Base-by-base conservation (phyloP, 306 rosid species). In the Trifolium dubium region DNA sequence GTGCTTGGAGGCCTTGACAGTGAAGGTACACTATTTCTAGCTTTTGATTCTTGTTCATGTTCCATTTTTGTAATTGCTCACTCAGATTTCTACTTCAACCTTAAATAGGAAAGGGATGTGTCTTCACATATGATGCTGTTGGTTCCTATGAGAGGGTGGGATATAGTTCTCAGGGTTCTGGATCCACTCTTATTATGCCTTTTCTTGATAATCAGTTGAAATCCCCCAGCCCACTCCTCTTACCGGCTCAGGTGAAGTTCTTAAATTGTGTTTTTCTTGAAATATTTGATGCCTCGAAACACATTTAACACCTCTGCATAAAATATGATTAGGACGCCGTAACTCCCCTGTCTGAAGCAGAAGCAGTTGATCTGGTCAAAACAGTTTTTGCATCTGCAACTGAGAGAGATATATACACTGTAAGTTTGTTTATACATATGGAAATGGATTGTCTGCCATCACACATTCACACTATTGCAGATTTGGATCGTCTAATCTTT, bases 111-210 rank as follows among this genome's bases (percentile, higher is more conserved):
- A 94, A 92, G 93, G 99, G 99, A 70, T 94, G 99, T 64, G 99
- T 94, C 78, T 94, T 87, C 88, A 94, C 99, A 53, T 94, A 94
- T 65, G 99, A 94, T 82, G 99, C 98, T 83, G 99, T 94, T 82
- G 99, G 99, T 73, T 94, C 99, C 76, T 94, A 94, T 18, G 99
- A 94, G 91, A 92, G 96, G 81, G 99, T 94, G 70, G 99, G 99
- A 56, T 94, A 92, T 77, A 90, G 98, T 35, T 79, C 98, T 77
- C 98, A 94, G 83, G 99, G 99, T 55, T 92, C 99, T 15, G 99
- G 99, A 72, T 92, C 63, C 35, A 56, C 63, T 11, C 63, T 56
- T n/a, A 56, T 56, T 10, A 56, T 56, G 63, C 63, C 63, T 5
- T 56, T 56, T 28, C 63, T 56, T 11, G 63, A 56, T 28, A 56